Base-by-base conservation (phyloP, 2,329 filamentous ascomycete species). In the Hymenoscyphus linearis region DNA sequence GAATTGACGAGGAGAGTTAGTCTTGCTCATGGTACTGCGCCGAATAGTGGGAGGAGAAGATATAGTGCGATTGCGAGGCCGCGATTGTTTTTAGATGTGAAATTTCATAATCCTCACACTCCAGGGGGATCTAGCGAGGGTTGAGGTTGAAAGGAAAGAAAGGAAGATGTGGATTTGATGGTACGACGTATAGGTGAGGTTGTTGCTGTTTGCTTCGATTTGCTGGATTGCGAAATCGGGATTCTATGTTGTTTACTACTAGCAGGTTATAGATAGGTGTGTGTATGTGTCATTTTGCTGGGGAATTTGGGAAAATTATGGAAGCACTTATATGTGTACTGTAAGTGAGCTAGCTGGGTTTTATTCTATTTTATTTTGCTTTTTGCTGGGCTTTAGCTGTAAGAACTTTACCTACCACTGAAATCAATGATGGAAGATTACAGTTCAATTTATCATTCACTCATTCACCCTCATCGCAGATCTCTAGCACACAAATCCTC, bases 1-100 rank as follows among this genome's bases (percentile, higher is more conserved):
- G 26, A 18, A 2, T 53, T 63, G n/a, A 57, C 61, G 22, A 57
- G 59, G 35, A 26, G 34, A 22, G 37, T 52, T 22, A 63, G 59
- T 53, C 14, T 52, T 9, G 36, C 37, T 9, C 26, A 59, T n/a
- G 61, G 58, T 2, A 63, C 56, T 7, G 56, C 36, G 3, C 52
- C 55, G 10, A 58, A 31, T 22, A 55, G 14, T 13, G 55, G 31
- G 2, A 57, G 22, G 35, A 60, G 52, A 36, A 57, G 54, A 47
- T 31, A 5, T 9, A 31, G 31, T 31, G 31, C 31, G 10, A 60
- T 52, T 31, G 31, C 31, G 10, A 60, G 40, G 55, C 44, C 36
- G 22, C 57, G 54, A 36, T 35, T 60, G 26, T 54, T 54, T 14
- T 62, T 60, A 13, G 53, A 25, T n/a, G 57, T 58, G 22, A 57